Evolutionary conservation across 1,284 basidiomycete genomes (phyloP).

Genomic region (Heterobasidion occidentale): DNA sequence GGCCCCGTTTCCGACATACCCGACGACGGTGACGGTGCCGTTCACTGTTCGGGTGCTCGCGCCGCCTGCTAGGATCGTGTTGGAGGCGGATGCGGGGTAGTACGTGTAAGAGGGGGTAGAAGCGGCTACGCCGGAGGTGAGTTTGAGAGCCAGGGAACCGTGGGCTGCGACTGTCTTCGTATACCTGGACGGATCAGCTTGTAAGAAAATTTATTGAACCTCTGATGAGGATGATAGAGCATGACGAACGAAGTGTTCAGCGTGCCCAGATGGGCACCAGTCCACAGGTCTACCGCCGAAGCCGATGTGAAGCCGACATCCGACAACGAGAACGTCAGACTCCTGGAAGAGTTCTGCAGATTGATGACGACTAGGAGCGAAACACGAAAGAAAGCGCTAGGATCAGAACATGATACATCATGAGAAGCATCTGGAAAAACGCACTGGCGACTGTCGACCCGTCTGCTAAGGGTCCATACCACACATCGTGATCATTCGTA

Average conservation of each 20-base stretch:
- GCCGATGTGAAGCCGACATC: not conserved
- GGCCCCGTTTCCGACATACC: conserved; percentile 34
- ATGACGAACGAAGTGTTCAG: not conserved
- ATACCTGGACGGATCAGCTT: not conserved
- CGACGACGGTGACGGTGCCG: conserved; percentile 30
- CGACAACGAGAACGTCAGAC: not conserved
- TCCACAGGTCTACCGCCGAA: not conserved
- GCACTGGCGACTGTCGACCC: conserved; percentile 38
- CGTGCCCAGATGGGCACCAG: not conserved
- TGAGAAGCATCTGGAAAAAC: conserved; percentile 12
- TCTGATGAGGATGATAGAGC: not conserved
- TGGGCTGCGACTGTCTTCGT: not conserved
- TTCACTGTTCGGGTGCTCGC: conserved; percentile 31
- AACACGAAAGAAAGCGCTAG: no score
- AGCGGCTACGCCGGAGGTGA: not conserved
- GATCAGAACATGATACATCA: no score
- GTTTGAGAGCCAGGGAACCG: not conserved
- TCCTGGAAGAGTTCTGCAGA: not conserved
- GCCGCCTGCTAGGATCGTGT: conserved; percentile 30
- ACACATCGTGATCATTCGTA: conserved; percentile 41
- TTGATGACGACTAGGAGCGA: not conserved
- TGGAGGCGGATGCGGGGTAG: not conserved
- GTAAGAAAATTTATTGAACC: not conserved
- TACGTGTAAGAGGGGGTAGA: not conserved
- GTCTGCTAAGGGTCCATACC: conserved; percentile 40